Evolutionary conservation across 202 grass and related monocot genomes (phyloP), one percentile per base, ranked within the genome.

Genomic region (Zizania palustris): DNA sequence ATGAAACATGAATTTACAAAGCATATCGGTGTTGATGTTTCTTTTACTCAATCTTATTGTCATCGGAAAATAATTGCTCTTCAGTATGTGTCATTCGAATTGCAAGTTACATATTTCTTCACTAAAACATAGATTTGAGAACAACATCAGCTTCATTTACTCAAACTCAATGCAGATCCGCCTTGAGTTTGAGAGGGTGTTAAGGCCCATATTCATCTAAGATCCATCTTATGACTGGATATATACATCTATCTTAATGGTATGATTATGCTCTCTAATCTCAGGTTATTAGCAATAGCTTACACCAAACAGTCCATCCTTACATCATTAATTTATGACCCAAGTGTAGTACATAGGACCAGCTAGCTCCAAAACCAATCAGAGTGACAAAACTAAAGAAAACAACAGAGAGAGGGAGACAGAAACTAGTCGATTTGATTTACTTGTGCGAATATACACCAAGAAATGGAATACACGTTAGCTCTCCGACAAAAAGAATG

Each of bases 371-470:
- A 68, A 15, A 78, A 67, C 37, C 60, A n/a, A 59, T 48, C 16
- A 9, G 38, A 5, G n/a, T 13, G 11, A n/a, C 36, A 71, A 15
- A 11, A 2, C 7, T 41, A 13, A 9, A 1, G 1, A 64, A 8
- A 64, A 56, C 8, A 33, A 12, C 0, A 73, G 7, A 15, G 0
- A 51, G 4, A 34, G 28, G 2, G 3, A 13, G 46, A n/a, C n/a
- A 49, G 60, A 28, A 42, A 3, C 58, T 42, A 66, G 20, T 59
- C 18, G 15, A 43, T 78, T 2, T 28, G 28, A 28, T 28, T 78
- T 78, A 72, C 74, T 48, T 37, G 1, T 50, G 46, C 43, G 13
- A 61, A 80, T 85, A 68, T 62, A 85, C 63, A 80, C 43, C 37
- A 69, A 22, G n/a, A 55, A 63, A 80, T 60, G 55, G 18, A 79